Evolutionary conservation across 177 flowering plant genomes (phyloP).

Genomic region (Vitis hybrid): DNA sequence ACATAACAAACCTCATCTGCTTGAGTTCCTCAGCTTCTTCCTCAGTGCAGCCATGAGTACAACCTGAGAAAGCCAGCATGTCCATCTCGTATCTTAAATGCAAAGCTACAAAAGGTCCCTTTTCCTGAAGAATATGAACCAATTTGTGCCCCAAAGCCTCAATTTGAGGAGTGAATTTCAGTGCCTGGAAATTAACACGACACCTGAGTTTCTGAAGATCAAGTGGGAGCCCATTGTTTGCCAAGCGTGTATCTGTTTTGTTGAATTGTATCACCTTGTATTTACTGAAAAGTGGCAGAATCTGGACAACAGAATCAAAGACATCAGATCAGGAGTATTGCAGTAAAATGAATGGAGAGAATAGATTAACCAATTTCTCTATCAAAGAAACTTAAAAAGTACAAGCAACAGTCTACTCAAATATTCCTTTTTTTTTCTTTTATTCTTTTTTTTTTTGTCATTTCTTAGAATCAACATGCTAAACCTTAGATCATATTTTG

Average conservation of each 20-base stretch:
- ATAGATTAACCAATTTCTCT: background rate
- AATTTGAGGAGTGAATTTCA: slow-evolving; percentile 82
- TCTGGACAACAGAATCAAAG: slow-evolving; percentile 43
- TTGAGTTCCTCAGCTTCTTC: slow-evolving; percentile 92
- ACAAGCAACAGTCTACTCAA: too few relatives aligned
- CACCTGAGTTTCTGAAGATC: slow-evolving; percentile 91
- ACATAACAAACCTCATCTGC: slow-evolving; percentile 59
- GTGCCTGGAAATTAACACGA: slow-evolving; percentile 87
- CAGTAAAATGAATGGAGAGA: background rate
- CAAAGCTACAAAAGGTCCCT: slow-evolving; percentile 82
- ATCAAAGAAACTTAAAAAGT: too few relatives aligned
- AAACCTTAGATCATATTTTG: too few relatives aligned
- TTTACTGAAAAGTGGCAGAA: slow-evolving; percentile 78
- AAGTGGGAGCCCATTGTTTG: slow-evolving; percentile 79
- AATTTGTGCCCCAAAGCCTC: slow-evolving; percentile 83
- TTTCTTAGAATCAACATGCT: too few relatives aligned
- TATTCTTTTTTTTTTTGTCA: too few relatives aligned
- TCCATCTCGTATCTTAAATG: slow-evolving; percentile 99
- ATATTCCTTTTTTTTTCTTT: too few relatives aligned
- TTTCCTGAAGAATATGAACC: slow-evolving; percentile 60
- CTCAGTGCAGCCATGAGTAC: slow-evolving; percentile 83
- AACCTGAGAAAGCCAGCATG: slow-evolving; percentile 99
- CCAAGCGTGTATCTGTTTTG: slow-evolving; percentile 88
- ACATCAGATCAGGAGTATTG: slow-evolving; percentile 2
- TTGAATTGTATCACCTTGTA: slow-evolving; percentile 80